Conservation (phyloP, 225 moss, liverwort and hornwort genomes). For the Sphagnum tenellum region DNA sequence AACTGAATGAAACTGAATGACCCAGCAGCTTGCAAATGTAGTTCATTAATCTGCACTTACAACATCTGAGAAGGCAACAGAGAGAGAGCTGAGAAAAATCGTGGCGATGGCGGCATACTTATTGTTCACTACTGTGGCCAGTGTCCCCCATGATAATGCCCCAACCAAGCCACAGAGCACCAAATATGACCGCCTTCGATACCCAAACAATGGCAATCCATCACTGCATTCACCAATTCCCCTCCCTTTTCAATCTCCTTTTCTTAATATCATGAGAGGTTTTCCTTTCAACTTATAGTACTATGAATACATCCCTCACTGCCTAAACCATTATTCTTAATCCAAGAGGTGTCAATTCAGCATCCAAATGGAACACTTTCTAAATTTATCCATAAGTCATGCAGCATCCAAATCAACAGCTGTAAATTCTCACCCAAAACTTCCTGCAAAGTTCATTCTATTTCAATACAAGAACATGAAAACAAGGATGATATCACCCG, state of each 20-base stretch:
- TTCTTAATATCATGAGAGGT: no score
- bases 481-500: background rate
- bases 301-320: background rate
- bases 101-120: constrained; percentile 82
- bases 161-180: constrained; percentile 87
- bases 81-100: constrained; percentile 92
- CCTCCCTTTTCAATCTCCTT: no score
- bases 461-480: background rate
- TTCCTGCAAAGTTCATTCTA: constrained; percentile 1
- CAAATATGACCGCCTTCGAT: constrained; percentile 86
- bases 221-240: constrained; percentile 37
- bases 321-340: background rate
- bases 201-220: constrained; percentile 90
- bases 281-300: background rate
- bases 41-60: constrained; percentile 38
- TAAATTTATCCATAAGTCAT: background rate
- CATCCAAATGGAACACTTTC: background rate
- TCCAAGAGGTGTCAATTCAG: background rate
- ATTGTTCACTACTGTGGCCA: constrained; percentile 75
- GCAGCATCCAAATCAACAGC: no score
- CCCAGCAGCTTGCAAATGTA: background rate
- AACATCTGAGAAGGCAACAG: constrained; percentile 99
- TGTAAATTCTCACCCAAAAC: background rate
- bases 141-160: constrained; percentile 68
- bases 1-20: no score